A percentile compares a stretch with the other conserved stretches of the same genome.
These are phyloP conservation scores for Scheffersomyces parashehatae DNA, from an alignment of 1,139 yeast species.

Conservation along the genomic window DNA sequence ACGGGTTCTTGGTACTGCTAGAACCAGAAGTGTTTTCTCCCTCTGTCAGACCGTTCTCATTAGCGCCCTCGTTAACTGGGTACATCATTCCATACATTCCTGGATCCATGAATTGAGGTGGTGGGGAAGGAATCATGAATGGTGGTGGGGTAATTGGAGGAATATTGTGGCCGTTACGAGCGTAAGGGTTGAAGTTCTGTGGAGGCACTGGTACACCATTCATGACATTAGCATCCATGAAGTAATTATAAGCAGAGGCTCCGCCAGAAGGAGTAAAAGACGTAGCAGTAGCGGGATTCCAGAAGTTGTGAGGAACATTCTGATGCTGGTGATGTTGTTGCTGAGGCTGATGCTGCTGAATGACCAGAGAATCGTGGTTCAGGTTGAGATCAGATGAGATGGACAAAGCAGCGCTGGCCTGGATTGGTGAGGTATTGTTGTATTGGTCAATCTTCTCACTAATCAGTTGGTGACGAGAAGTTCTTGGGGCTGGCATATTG, in stretches of 20 bases:
- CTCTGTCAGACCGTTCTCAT: slow-evolving; percentile 5
- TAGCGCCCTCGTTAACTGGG: slow-evolving; percentile 7
- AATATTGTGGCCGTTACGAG: slow-evolving; percentile 14
- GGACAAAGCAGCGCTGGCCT: slow-evolving; percentile 43
- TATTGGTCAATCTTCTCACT: slow-evolving; percentile 66
- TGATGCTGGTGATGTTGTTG: slow-evolving; percentile 1
- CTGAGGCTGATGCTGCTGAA: slow-evolving; percentile 8
- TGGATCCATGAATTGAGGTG: slow-evolving; percentile 43
- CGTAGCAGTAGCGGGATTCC: slow-evolving; percentile 68
- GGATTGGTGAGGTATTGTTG: slow-evolving; percentile 52
- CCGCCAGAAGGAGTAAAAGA: slow-evolving; percentile 48
- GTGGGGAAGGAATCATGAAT: slow-evolving; percentile 39
- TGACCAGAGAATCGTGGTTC: slow-evolving; percentile 9
- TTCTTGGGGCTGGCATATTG: slow-evolving; percentile 40
- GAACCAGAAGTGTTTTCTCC: slow-evolving; percentile 1
- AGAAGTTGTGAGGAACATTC: slow-evolving; percentile 41
- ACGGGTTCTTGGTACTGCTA: background rate
- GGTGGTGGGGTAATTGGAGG: slow-evolving; percentile 43
- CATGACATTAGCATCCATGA: slow-evolving; percentile 23
- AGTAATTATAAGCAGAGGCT: slow-evolving; percentile 25
- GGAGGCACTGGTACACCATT: slow-evolving; percentile 16
- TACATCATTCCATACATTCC: slow-evolving; percentile 33
- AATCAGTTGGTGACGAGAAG: slow-evolving; percentile 57
- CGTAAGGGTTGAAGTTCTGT: slow-evolving; percentile 18
- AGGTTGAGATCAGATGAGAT: slow-evolving; percentile 29